Conservation (phyloP, 495 filamentous ascomycete genomes). For the Xylaria flabelliformis region DNA sequence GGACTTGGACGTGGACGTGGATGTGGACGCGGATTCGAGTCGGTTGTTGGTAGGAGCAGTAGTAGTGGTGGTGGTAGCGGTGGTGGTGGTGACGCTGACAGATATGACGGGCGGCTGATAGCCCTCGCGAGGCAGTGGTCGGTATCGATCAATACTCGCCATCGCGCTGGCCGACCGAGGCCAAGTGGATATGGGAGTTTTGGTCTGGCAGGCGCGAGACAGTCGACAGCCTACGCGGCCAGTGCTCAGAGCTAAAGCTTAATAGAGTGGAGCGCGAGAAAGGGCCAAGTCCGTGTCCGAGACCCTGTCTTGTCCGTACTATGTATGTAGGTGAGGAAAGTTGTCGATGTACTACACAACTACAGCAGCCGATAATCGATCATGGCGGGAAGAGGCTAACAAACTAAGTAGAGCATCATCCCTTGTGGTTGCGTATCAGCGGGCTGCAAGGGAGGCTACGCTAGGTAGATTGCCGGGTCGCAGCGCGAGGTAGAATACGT, state of each 20-base stretch:
- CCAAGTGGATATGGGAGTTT: conserved; percentile 16
- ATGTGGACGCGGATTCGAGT: conserved; percentile 22
- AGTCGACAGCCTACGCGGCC: conserved; percentile 1
- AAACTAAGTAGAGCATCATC: conserved; percentile 8
- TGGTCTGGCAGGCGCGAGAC: conserved; percentile 2
- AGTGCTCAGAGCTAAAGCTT: conserved; percentile 17
- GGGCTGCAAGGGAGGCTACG: background rate
- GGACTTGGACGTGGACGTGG: conserved; percentile 40
- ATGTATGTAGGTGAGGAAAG: background rate
- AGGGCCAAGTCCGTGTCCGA: conserved; percentile 4
- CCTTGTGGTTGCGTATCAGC: background rate
- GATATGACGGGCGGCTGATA: conserved; percentile 48
- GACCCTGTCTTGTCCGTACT: background rate
- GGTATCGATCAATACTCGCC: conserved; percentile 60
- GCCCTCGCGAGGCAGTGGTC: conserved; percentile 52
- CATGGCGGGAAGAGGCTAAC: conserved; percentile 9
- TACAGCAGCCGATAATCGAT: background rate
- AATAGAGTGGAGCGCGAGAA: conserved; percentile 18
- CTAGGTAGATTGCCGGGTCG: background rate
- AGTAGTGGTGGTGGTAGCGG: no score
- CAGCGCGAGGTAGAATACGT: no score
- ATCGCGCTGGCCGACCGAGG: conserved; percentile 39
- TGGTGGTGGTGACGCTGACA: background rate
- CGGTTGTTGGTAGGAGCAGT: conserved; percentile 41
- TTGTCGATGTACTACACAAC: background rate